These are phyloP conservation scores for Erythrophleum ivorense DNA, from an alignment of 331 rosid species.

Conservation along the genomic window DNA sequence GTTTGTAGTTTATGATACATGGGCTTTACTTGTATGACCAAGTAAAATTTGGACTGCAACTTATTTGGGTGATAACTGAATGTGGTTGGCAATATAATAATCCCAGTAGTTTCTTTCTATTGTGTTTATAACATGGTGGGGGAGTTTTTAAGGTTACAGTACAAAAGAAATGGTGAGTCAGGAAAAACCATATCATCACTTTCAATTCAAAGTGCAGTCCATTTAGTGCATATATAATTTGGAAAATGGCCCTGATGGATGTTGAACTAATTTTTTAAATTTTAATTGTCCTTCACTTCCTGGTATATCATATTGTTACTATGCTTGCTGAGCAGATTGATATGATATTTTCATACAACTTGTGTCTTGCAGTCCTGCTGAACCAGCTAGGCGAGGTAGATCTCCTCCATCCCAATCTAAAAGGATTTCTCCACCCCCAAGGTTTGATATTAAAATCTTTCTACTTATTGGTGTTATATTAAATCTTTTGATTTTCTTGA, in stretches of 20 bases:
- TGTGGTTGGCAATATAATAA: background rate
- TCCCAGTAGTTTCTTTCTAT: background rate
- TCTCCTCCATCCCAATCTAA: slow-evolving; percentile 78
- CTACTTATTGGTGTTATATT: background rate
- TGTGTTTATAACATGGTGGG: too few species aligned
- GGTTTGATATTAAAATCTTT: slow-evolving; percentile 50
- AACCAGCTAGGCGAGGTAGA: slow-evolving; percentile 70
- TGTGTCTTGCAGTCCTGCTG: slow-evolving; percentile 61
- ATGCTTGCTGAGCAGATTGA: background rate
- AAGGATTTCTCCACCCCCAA: slow-evolving; percentile 85
- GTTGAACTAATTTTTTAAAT: background rate
- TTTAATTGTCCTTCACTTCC: background rate
- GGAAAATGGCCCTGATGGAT: background rate
- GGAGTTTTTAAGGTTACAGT: background rate
- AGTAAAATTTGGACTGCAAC: background rate
- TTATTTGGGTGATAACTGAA: background rate
- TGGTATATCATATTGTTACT: background rate
- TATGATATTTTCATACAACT: background rate
- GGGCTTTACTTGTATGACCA: background rate
- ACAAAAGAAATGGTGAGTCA: background rate
- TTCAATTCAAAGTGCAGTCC: slow-evolving; percentile 10
- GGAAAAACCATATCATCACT: background rate
- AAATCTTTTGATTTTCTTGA: slow-evolving; percentile 5
- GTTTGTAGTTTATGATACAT: slow-evolving; percentile 15
- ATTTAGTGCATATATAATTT: background rate